phyloP scores from a whole-genome alignment of 2,329 filamentous ascomycete species.

The Aspergillus transmontanensis region DNA sequence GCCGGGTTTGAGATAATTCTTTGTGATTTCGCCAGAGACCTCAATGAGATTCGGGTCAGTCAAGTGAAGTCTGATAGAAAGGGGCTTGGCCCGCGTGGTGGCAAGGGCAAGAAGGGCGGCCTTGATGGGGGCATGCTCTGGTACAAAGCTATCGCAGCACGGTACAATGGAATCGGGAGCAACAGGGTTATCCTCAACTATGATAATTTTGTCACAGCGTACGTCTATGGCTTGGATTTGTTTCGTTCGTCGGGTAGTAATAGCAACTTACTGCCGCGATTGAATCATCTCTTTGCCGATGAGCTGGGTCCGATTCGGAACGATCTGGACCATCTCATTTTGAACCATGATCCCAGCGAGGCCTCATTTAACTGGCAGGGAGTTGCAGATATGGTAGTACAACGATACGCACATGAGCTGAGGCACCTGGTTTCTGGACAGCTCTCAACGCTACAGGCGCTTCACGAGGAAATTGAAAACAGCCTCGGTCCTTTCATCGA shows the following conservation, averaged over 20 bases:
- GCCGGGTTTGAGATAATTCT: conserved; percentile 71
- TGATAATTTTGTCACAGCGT: conserved; percentile 53
- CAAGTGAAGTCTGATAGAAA: conserved; percentile 22
- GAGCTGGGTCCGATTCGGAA: conserved; percentile 42
- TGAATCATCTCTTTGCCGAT: conserved; percentile 30
- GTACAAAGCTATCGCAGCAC: conserved; percentile 30
- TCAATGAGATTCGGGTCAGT: conserved; percentile 42
- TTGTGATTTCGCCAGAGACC: conserved; percentile 59
- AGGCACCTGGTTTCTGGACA: conserved; percentile 35
- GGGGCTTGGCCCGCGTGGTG: not conserved
- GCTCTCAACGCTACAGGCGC: conserved; percentile 21
- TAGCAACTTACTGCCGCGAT: conserved; percentile 40
- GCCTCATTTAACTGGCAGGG: conserved; percentile 64
- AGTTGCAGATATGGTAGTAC: conserved; percentile 66
- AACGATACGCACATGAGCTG: conserved; percentile 63
- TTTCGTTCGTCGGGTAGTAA: conserved; percentile 34
- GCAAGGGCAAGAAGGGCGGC: not conserved
- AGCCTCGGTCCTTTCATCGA: conserved; percentile 41
- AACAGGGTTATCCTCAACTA: conserved; percentile 51
- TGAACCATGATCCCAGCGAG: conserved; percentile 30
- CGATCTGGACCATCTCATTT: conserved; percentile 51
- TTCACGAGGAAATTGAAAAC: conserved; percentile 32
- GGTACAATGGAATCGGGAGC: conserved; percentile 38
- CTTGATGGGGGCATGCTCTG: conserved; percentile 8
- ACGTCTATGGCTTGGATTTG: conserved; percentile 46